phyloP scores from a whole-genome alignment of 495 filamentous ascomycete genomes.

The Neurospora sublineolata region DNA sequence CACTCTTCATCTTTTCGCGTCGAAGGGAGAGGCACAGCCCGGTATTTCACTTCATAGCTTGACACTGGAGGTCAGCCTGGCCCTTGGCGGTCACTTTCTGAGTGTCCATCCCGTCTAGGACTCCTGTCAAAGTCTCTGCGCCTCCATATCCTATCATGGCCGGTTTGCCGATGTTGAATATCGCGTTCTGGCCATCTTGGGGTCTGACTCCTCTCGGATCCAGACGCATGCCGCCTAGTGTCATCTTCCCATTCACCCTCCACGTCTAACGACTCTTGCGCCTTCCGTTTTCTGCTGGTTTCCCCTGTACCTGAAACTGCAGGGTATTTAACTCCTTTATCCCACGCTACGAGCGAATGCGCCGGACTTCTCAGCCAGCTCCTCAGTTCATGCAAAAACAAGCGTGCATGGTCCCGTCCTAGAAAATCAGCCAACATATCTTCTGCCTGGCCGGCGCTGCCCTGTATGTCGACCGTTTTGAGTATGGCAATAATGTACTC shows the following conservation, averaged over 20 bases:
- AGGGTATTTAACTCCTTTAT: constrained; percentile 67
- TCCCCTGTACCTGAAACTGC: background rate
- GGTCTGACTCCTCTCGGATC: background rate
- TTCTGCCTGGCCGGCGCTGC: constrained; percentile 68
- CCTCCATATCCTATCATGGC: background rate
- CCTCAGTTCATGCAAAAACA: constrained; percentile 78
- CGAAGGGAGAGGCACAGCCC: background rate
- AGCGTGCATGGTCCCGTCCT: constrained; percentile 59
- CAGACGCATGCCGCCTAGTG: background rate
- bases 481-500: constrained; percentile 84
- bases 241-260: background rate
- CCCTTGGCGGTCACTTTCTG: background rate
- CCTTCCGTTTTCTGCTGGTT: background rate
- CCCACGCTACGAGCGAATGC: constrained; percentile 59
- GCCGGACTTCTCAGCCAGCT: constrained; percentile 76
- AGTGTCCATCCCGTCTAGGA: background rate
- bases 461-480: constrained; percentile 83
- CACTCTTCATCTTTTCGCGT: background rate
- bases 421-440: constrained; percentile 81
- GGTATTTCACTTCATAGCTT: background rate
- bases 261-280: background rate
- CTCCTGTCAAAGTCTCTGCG: background rate
- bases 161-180: background rate
- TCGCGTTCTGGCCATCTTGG: background rate
- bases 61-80: background rate